Percentiles rank a stretch among this genome's conserved stretches.
Conservation (phyloP, 306 rosid genomes). For the cucumber (Cucumis sativus) region DNA sequence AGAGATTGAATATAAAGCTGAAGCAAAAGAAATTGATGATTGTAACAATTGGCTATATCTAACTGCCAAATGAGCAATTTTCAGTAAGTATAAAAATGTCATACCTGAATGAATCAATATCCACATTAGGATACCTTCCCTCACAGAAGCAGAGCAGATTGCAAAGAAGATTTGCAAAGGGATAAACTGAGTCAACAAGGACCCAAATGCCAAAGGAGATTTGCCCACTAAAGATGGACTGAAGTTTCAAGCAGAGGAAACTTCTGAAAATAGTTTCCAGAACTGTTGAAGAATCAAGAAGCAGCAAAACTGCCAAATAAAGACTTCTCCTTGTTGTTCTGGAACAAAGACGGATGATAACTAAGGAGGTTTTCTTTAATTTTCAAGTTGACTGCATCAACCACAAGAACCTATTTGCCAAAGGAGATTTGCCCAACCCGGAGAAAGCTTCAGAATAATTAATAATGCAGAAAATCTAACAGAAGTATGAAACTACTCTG, state of each 20-base stretch:
- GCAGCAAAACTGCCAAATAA: slow-evolving; percentile 10
- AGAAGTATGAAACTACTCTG: slow-evolving; percentile 19
- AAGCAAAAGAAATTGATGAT: slow-evolving; percentile 4
- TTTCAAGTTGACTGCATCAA: background rate
- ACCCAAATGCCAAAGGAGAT: slow-evolving; percentile 96
- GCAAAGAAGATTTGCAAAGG: slow-evolving; percentile 55
- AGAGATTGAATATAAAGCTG: slow-evolving; percentile 14
- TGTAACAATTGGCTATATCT: background rate
- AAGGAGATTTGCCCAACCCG: slow-evolving; percentile 75
- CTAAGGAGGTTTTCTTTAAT: slow-evolving; percentile 21
- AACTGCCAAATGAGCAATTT: slow-evolving; percentile 1
- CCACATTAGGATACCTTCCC: slow-evolving; percentile 13
- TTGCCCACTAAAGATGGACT: slow-evolving; percentile 45
- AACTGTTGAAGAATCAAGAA: slow-evolving; percentile 25
- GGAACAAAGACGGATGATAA: slow-evolving; percentile 1
- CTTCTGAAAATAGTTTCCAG: slow-evolving; percentile 22
- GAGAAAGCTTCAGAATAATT: slow-evolving; percentile 18
- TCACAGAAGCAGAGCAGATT: slow-evolving; percentile 33
- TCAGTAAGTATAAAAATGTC: slow-evolving; percentile 18
- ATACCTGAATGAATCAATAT: slow-evolving; percentile 7
- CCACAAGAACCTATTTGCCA: slow-evolving; percentile 32
- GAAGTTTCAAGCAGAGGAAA: slow-evolving; percentile 36
- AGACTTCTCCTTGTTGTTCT: slow-evolving; percentile 19
- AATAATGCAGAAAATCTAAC: slow-evolving; percentile 5
- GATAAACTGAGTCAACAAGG: slow-evolving; percentile 44